Conservation (phyloP, 345 rosid genomes). For the Ailanthus altissimus region DNA sequence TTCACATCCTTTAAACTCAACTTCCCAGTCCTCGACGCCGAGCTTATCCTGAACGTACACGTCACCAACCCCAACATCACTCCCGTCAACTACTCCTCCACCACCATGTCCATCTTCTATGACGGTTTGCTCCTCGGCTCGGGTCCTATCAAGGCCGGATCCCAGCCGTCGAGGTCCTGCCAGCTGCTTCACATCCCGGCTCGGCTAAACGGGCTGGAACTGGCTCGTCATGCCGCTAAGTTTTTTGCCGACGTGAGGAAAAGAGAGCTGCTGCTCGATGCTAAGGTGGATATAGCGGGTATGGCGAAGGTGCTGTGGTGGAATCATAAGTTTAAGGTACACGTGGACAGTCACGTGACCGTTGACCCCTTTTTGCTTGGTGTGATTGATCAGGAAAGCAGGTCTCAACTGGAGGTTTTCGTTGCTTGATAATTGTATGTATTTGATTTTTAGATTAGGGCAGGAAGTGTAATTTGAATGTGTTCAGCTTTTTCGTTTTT, state of each 20-base stretch:
- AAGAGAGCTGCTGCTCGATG: constrained; percentile 80
- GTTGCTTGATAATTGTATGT: constrained; percentile 20
- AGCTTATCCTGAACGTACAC: constrained; percentile 73
- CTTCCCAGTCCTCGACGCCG: constrained; percentile 73
- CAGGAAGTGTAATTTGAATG: too few species aligned
- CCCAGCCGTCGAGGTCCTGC: constrained; percentile 67
- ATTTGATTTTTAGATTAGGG: background rate
- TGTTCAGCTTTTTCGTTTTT: too few species aligned
- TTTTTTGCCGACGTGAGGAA: constrained; percentile 68
- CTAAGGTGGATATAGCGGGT: constrained; percentile 67
- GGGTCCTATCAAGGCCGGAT: constrained; percentile 66
- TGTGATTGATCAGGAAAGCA: constrained; percentile 75
- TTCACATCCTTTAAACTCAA: constrained; percentile 78
- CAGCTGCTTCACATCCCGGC: constrained; percentile 65
- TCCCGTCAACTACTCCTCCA: constrained; percentile 65
- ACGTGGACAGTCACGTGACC: constrained; percentile 76
- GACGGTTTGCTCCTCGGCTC: constrained; percentile 78
- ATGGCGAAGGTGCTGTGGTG: constrained; percentile 80
- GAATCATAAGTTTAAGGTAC: constrained; percentile 76
- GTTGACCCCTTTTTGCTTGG: constrained; percentile 87
- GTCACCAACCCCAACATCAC: constrained; percentile 78
- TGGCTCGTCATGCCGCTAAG: constrained; percentile 73
- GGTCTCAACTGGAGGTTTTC: constrained; percentile 54
- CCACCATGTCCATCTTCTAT: constrained; percentile 86
- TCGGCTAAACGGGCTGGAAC: constrained; percentile 71